Evolutionary conservation across 1,284 basidiomycete genomes (phyloP).

Genomic region (Inonotus hispidus): DNA sequence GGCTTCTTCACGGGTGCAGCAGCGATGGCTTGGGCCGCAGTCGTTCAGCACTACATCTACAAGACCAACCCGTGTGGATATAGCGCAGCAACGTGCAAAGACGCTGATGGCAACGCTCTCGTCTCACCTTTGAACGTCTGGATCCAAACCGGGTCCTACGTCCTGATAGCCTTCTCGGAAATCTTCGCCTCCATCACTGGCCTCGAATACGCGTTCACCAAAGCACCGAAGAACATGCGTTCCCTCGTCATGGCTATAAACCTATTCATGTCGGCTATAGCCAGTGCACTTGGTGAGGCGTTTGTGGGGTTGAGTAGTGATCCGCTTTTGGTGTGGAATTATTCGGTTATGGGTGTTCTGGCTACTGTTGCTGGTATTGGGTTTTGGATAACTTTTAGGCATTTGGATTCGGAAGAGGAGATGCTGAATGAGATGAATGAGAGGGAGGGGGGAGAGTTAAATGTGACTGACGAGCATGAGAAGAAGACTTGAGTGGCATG

Average conservation of each 20-base stretch:
- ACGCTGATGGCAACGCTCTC: conserved; percentile 29
- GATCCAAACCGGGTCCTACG: conserved; percentile 32
- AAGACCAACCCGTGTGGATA: conserved; percentile 60
- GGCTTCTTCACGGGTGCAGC: conserved; percentile 35
- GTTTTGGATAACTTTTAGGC: conserved; percentile 60
- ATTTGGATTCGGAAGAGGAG: conserved; percentile 62
- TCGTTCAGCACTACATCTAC: conserved; percentile 76
- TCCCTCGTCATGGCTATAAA: conserved; percentile 72
- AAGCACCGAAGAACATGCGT: conserved; percentile 78
- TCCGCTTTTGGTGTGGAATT: conserved; percentile 52
- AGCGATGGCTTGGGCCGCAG: conserved; percentile 49
- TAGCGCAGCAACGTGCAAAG: conserved; percentile 46
- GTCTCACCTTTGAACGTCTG: conserved; percentile 17
- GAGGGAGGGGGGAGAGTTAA: neutral
- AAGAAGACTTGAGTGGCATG: neutral
- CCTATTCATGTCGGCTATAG: conserved; percentile 65
- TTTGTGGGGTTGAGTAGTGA: conserved; percentile 35
- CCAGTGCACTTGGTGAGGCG: conserved; percentile 64
- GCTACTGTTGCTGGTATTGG: conserved; percentile 37
- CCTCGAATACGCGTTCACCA: conserved; percentile 87
- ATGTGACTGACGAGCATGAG: neutral
- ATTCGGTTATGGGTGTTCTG: conserved; percentile 36
- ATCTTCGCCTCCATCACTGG: conserved; percentile 85
- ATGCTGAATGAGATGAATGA: conserved; percentile 42
- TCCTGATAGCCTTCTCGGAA: conserved; percentile 67